Evolutionary conservation across 179 eudicot genomes (phyloP).

Genomic region (Gypsophila paniculata): DNA sequence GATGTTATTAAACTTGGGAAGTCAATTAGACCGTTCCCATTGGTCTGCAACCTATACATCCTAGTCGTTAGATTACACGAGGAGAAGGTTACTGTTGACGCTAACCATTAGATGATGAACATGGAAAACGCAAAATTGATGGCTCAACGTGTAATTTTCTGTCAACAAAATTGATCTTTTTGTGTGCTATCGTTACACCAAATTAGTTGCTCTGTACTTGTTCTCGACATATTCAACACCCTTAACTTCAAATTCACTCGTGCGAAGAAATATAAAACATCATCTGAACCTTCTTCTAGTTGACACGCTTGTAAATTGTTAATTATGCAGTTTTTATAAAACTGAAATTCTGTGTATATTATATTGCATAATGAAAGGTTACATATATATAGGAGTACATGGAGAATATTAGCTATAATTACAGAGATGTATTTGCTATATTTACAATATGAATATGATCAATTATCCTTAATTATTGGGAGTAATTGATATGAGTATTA

Average conservation of each 20-base stretch:
- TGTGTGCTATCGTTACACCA: constrained; percentile 83
- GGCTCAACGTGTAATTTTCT: constrained; percentile 56
- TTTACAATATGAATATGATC: too few relatives aligned
- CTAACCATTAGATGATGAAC: constrained; percentile 36
- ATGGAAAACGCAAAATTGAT: constrained; percentile 72
- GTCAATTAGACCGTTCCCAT: constrained; percentile 60
- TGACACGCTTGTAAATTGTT: constrained; percentile 35
- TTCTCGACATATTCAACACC: constrained; percentile 65
- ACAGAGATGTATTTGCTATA: too few relatives aligned
- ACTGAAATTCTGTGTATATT: too few relatives aligned
- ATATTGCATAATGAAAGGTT: too few relatives aligned
- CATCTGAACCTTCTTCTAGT: constrained; percentile 37
- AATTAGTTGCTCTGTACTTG: constrained; percentile 66
- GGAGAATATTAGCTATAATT: too few relatives aligned
- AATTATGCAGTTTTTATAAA: constrained; percentile 61
- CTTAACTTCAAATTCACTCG: constrained; percentile 75
- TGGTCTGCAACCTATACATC: constrained; percentile 52
- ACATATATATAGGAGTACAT: too few relatives aligned
- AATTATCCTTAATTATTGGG: too few relatives aligned
- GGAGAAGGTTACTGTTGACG: constrained; percentile 28
- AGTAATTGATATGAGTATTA: too few relatives aligned
- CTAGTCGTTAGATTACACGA: constrained; percentile 51
- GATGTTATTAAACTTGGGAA: constrained; percentile 55
- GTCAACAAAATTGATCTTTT: constrained; percentile 46
- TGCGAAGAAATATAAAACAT: constrained; percentile 61